Conservation (phyloP, 2,329 filamentous ascomycete species). For the Geosmithia flava region DNA sequence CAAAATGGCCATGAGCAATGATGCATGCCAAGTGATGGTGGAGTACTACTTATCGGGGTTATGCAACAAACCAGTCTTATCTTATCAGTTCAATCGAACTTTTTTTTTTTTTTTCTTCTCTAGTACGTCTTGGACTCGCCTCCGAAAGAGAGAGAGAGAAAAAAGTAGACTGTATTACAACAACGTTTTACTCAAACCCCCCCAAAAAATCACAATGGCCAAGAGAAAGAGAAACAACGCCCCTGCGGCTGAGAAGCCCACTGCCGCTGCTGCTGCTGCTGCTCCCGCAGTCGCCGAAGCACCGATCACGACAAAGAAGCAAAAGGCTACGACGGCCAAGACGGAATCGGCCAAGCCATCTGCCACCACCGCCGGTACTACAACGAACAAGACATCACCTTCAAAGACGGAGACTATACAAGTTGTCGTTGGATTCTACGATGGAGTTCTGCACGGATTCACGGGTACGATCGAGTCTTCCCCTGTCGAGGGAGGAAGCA, state of each 20-base stretch:
- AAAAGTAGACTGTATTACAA: background rate
- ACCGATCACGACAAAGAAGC: slow-evolving; percentile 15
- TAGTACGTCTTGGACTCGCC: background rate
- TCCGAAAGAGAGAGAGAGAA: background rate
- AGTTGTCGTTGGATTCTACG: slow-evolving; percentile 87
- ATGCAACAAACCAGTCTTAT: slow-evolving; percentile 15
- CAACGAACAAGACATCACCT: background rate
- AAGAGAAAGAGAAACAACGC: slow-evolving; percentile 35
- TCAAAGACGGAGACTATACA: slow-evolving; percentile 51
- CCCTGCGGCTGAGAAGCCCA: slow-evolving; percentile 11
- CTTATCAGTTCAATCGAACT: slow-evolving; percentile 13
- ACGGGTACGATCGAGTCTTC: slow-evolving; percentile 50
- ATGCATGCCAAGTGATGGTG: too few relatives aligned
- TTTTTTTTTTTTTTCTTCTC: slow-evolving; percentile 4
- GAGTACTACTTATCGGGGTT: slow-evolving; percentile 2
- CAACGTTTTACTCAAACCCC: too few relatives aligned
- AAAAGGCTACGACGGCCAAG: slow-evolving; percentile 10
- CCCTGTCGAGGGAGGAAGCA: background rate
- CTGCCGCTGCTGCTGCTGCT: slow-evolving; percentile 8
- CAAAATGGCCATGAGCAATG: too few relatives aligned
- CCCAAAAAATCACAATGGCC: slow-evolving; percentile 26
- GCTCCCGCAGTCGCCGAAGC: slow-evolving; percentile 10
- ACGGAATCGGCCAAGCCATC: slow-evolving; percentile 4
- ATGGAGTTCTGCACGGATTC: slow-evolving; percentile 81
- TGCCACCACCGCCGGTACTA: background rate